phyloP scores from a whole-genome alignment of 2,329 filamentous ascomycete genomes.

The Colletotrichum spinosum region DNA sequence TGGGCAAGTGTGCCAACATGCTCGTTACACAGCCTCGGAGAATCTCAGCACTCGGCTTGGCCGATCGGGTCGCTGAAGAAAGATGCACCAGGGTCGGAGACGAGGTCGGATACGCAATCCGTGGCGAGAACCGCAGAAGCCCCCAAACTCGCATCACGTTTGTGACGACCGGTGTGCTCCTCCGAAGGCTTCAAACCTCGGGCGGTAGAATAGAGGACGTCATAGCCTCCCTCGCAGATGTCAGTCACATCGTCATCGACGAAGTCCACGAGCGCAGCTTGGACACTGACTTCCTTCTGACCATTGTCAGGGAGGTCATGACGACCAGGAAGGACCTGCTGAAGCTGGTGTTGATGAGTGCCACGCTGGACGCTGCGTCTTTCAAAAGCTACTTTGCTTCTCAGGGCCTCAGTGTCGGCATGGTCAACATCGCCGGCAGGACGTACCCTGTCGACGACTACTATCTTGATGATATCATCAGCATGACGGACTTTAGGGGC shows the following conservation, averaged over 20 bases:
- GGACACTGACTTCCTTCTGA: constrained; percentile 93
- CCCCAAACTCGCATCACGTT: constrained; percentile 89
- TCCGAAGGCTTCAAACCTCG: constrained; percentile 90
- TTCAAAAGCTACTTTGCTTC: constrained; percentile 87
- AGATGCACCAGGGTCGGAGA: constrained; percentile 84
- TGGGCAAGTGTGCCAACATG: constrained; percentile 86
- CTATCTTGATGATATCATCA: constrained; percentile 89
- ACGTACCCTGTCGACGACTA: constrained; percentile 92
- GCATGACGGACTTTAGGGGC: constrained; percentile 77
- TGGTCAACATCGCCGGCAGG: constrained; percentile 87
- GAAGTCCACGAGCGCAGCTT: constrained; percentile 96
- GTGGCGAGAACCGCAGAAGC: constrained; percentile 85
- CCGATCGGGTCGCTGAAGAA: constrained; percentile 94
- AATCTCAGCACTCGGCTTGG: constrained; percentile 93
- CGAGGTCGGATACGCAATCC: constrained; percentile 92
- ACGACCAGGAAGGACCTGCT: constrained; percentile 79
- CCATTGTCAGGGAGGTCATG: constrained; percentile 86
- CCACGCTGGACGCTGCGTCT: constrained; percentile 88
- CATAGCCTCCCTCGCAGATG: constrained; percentile 83
- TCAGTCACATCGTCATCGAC: constrained; percentile 95
- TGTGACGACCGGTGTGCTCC: constrained; percentile 92
- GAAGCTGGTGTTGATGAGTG: constrained; percentile 95
- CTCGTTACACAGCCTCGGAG: constrained; percentile 95
- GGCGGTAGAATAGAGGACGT: constrained; percentile 85
- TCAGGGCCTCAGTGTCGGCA: constrained; percentile 75